Evolutionary conservation across 331 rosid species (phyloP), one percentile per base, ranked within the genome.

Genomic region (Quercus phellos): DNA sequence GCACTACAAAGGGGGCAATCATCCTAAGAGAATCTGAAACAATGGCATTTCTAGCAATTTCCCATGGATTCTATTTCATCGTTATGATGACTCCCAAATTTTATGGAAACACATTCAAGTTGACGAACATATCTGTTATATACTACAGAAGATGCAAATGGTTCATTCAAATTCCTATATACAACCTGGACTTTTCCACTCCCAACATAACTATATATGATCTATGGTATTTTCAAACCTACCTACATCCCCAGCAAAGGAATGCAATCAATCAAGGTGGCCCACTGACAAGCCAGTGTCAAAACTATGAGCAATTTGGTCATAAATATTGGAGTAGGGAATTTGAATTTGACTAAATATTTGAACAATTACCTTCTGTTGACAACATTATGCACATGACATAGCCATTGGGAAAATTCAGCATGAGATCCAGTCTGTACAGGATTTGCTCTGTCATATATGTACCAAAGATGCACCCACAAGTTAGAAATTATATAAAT

Each of bases 311-410:
- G 32, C 32, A 22, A 22, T 22, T 22, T 22, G 64, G 17, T 58
- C 26, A 58, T 12, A 22, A 58, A 21, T 58, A 21, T 21, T 58
- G 32, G 17, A 10, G 29, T 10, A 21, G 16, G 17, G 17, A 58
- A 58, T 58, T 10, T 24, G 26, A 21, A 58, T 22, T 58, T 58
- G 64, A 69, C 74, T 73, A 55, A n/a, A 74, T 16, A 46, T 34
- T 68, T 68, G 79, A 19, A 78, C 42, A 73, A 64, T 77, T 76
- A 92, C 98, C 98, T 94, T 88, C 97, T 86, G 79, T 94, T 94
- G 63, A 94, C 93, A 50, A 91, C 88, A 70, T 94, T 90, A 81
- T 92, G 96, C 74, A 90, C 97, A 80, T 87, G 91, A 73, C 97
- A 94, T 66, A 92, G 83, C 98, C 98, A 94, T 70, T 83, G 90